Base-by-base conservation (phyloP, 192 early-diverging fungal species). In the Umbelopsis sp. region DNA sequence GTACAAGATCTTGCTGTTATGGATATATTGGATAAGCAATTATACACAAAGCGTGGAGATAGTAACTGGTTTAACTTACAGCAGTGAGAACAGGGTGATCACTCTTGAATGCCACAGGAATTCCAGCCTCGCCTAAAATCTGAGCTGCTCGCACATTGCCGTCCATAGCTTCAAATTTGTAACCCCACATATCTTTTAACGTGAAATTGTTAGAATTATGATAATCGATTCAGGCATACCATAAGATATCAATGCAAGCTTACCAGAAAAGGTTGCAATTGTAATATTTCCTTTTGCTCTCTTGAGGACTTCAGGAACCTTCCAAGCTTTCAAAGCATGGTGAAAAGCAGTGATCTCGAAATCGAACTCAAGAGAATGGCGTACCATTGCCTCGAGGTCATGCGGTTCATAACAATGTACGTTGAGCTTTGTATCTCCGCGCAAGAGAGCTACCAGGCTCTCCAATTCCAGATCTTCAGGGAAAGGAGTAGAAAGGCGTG, bases 31-130 rank as follows among this genome's bases (percentile, higher is more conserved):
- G 26, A n/a, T 41, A 1, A 41, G 38, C 7, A 6, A 41, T 11
- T 1, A 41, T 41, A 41, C 5, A 11, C 38, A 41, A 11, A 41
- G 1, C 5, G 2, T 41, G 38, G 12, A 41, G 38, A 11, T 41
- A 11, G 12, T 11, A 41, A 11, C 12, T 6, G 5, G 38, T 11
- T 11, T 11, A 41, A 44, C 71, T 73, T 76, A 80, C 78, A 44
- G 86, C 69, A 72, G 89, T 89, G 36, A 86, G 68, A 20, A 91
- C 85, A 1, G 89, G 87, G 68, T 91, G 89, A 68, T 91, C 90
- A 38, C 78, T 83, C 74, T 91, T 91, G 71, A 84, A 89, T 2
- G 86, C 84, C 21, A 91, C 88, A 29, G 83, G 74, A 26, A 91
- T 88, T 20, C 90, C 90, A 9, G 84, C 85, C 17, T 87, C 74